Base-by-base conservation (phyloP, 768 basidiomycete genomes). In the Porphyrellus cyaneotinctus region DNA sequence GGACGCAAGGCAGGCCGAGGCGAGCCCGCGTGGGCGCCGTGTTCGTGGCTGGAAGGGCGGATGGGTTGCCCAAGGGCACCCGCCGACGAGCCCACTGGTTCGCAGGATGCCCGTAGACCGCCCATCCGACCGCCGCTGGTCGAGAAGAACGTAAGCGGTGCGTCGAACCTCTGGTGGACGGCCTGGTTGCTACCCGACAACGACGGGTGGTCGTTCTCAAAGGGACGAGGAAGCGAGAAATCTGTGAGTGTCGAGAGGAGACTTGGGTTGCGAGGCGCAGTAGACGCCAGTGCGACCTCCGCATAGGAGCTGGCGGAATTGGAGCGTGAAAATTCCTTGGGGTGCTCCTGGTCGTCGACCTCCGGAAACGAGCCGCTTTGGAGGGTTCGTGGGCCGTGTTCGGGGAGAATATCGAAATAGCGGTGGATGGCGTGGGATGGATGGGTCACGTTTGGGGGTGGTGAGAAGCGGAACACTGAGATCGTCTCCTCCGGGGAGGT, bases 251-350 rank as follows among this genome's bases (percentile, higher is more conserved):
- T 38, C 31, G 63, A 66, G 1, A 64, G 42, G 18, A 61, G 58
- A 15, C 45, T 9, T 12, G 13, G 38, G 30, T 20, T 41, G 2
- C 24, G 23, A 6, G 47, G 4, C 8, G 8, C 11, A 4, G 37
- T 22, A 11, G 53, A 52, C 6, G 58, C 64, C 17, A 65, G 22
- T 1, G 64, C 62, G 48, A 63, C 61, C 24, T 63, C 44, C 13
- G 58, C 57, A 17, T 59, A 36, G 14, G 60, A 64, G 33, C 18
- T 23, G 26, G 42, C 13, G 13, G 64, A 64, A 32, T 47, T 26
- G 13, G 58, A 54, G 24, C 50, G 59, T 33, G 23, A 4, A 17
- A 32, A 46, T 47, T 55, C 52, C 44, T 23, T n/a, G 32, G 17
- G 23, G 22, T 14, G 24, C 6, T 26, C 38, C 28, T 4, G 13